Base-by-base conservation (phyloP, 2,329 filamentous ascomycete genomes). In the Verticillium dahliae region DNA sequence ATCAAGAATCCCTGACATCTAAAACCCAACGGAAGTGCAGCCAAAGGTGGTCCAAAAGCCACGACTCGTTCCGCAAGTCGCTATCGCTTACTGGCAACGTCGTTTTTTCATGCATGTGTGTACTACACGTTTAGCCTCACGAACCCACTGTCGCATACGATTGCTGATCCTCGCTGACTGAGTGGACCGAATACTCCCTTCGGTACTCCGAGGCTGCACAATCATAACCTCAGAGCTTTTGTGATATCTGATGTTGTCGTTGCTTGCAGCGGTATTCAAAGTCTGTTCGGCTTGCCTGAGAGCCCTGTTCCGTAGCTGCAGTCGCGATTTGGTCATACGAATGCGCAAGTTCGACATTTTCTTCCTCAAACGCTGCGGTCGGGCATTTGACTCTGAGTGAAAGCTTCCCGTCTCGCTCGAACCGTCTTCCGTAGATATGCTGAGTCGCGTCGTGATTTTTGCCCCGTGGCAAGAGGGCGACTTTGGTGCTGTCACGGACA, bases 341-440 rank as follows among this genome's bases (percentile, higher is more conserved):
- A 63, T 52, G n/a, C 56, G 64, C 31, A 65, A 27, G 22, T 64
- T 56, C 6, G 64, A 65, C 5, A 65, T 58, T 15, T 65, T 65
- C 59, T 65, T 65, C 10, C 59, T 62, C 14, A 65, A 54, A n/a
- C 59, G 35, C 6, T 45, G 38, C 5, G 62, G 61, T 1, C 57
- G 59, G 27, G 58, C 54, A 13, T 59, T 60, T 10, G 60, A 6
- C 11, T 63, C 63, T 1, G 64, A 63, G n/a, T 56, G 35, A 55
- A 62, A 62, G 41, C 64, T 65, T 9, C 56, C 59, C 3, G 55
- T 31, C 13, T 60, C 63, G 18, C 57, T 65, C 55, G 61, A 18
- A 22, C 61, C 60, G 15, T 55, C 61, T 15, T 61, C 61, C 15
- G 62, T 55, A 2, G 61, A 65, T 5, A 58, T 59, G 33, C 59